These are phyloP conservation scores for Coffea humblotiana DNA, from an alignment of 305 asterid genomes.

Conservation along the genomic window DNA sequence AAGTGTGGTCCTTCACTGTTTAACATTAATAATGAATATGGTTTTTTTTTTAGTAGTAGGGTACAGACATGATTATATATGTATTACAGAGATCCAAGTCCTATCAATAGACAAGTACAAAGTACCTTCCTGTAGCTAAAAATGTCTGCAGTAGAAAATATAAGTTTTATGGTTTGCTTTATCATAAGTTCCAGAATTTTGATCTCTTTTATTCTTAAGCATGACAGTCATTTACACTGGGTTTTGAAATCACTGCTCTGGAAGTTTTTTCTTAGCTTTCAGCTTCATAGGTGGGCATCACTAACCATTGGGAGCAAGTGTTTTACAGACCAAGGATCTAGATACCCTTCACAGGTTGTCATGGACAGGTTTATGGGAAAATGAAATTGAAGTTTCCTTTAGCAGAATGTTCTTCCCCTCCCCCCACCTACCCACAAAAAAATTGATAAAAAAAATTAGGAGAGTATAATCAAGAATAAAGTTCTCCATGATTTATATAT, in stretches of 20 bases:
- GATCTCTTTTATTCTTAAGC: not conserved
- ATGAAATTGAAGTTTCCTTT: not conserved
- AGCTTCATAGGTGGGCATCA: not conserved
- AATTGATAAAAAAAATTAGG: not conserved
- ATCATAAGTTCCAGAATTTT: not conserved
- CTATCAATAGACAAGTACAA: not conserved
- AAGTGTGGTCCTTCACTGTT: not conserved
- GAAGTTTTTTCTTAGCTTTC: not conserved
- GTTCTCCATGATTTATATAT: not conserved
- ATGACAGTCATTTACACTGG: not conserved
- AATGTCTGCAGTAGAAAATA: not conserved
- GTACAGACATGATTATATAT: not conserved
- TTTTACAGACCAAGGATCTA: not conserved
- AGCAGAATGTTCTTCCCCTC: not conserved
- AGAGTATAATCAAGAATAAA: not conserved
- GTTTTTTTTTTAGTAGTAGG: not conserved
- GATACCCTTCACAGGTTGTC: not conserved
- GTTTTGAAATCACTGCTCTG: not conserved
- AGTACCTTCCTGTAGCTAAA: not conserved
- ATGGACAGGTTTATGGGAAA: not conserved
- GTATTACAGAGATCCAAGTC: not conserved
- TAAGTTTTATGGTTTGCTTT: too few species aligned
- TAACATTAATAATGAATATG: not conserved
- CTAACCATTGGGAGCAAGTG: not conserved
- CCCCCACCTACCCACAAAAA: too few species aligned